Base-by-base conservation (phyloP, 1,284 basidiomycete species). In the Kalmanozyma brasiliensis region DNA sequence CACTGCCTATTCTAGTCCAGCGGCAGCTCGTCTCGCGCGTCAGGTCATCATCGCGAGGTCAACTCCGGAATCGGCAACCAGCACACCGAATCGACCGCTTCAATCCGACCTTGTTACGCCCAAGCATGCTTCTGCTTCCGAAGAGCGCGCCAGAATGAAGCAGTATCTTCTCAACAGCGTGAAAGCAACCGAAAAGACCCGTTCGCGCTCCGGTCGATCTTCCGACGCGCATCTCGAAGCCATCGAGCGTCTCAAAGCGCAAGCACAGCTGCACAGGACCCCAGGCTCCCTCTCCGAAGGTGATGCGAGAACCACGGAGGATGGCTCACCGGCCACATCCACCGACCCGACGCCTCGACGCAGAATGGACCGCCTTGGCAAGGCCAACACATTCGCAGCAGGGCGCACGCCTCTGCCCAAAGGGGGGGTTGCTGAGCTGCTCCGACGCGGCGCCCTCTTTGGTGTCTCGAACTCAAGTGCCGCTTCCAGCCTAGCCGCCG, bases 81-180 rank as follows among this genome's bases (percentile, higher is more conserved):
- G 40, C 44, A 66, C 63, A 19, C 56, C 63, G 9, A 52, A 42
- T n/a, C 64, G 64, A n/a, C 58, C 49, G 34, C 38, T 52, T 4
- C 49, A 46, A 33, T 29, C 46, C n/a, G n/a, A 42, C 11, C 51
- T 52, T 7, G 55, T 51, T 3, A 69, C 66, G 8, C 66, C 66
- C n/a, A 69, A 43, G 32, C 52, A 62, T 14, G 52, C 36, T 0
- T 29, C 51, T 2, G 43, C 45, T 13, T 58, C 62, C 0, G 62
- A 53, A 13, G 63, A 71, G 26, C 68, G 59, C 22, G 59, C 64
- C 1, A 43, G 52, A 19, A 71, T 71, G 68, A 71, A 71, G 47
- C 63, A 66, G 22, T 71, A 71, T 13, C 63, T 71, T n/a, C 68
- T 71, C 52, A 71, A 71, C 52, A 71, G 68, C 48, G 68, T 71